These are phyloP conservation scores for Diaporthe sp. DNA, from an alignment of 2,329 filamentous ascomycete genomes.

Conservation along the genomic window DNA sequence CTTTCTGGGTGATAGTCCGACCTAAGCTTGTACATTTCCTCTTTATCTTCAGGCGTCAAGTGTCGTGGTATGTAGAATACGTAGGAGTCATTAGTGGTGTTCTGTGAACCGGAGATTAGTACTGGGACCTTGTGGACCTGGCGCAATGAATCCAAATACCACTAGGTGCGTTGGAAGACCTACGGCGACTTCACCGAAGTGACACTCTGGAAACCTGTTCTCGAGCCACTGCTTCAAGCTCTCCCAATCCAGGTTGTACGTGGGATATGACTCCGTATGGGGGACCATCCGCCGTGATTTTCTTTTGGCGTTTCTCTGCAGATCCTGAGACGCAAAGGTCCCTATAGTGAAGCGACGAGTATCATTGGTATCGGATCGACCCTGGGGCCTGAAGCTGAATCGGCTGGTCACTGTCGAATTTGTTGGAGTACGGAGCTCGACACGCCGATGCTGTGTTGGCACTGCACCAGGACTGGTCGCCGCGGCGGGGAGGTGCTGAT, in stretches of 20 bases:
- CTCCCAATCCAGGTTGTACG: neutral
- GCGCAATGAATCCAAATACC: neutral
- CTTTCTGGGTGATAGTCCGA: neutral
- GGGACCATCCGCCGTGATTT: neutral
- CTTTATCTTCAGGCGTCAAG: neutral
- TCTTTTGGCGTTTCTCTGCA: neutral
- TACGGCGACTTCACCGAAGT: neutral
- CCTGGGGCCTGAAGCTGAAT: neutral
- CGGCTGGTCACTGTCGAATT: neutral
- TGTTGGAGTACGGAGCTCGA: neutral
- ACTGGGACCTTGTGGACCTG: neutral
- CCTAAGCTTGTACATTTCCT: neutral
- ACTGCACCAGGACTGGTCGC: neutral
- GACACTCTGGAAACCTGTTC: neutral
- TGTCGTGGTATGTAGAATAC: neutral
- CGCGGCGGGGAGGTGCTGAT: neutral
- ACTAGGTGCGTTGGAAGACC: neutral
- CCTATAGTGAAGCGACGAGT: neutral
- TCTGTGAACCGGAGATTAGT: neutral
- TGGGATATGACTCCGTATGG: neutral
- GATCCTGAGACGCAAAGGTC: neutral
- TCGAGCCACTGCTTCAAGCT: neutral
- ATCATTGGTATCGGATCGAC: neutral
- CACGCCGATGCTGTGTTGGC: neutral
- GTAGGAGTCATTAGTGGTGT: neutral